A percentile compares a stretch with the other conserved stretches of the same genome.
These are phyloP conservation scores for Diospyros kaki DNA, from an alignment of 148 eudicot species.

Conservation along the genomic window DNA sequence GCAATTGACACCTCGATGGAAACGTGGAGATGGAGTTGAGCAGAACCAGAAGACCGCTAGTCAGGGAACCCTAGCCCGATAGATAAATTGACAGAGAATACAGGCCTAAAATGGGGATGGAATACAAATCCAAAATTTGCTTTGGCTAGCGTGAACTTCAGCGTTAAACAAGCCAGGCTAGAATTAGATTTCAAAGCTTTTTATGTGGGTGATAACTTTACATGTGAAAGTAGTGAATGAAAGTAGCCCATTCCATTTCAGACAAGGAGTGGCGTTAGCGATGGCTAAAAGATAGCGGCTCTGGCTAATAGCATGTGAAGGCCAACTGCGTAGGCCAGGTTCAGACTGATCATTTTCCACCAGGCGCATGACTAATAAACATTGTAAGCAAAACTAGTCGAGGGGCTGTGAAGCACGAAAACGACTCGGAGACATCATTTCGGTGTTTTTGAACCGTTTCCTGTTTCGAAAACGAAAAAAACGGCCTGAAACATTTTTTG, in stretches of 20 bases:
- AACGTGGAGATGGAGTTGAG: constrained; percentile 55
- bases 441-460: no score
- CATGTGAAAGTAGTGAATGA: constrained; percentile 61
- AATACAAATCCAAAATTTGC: constrained; percentile 86
- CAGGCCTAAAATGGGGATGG: constrained; percentile 71
- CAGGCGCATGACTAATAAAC: no score
- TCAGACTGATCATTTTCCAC: constrained; percentile 69
- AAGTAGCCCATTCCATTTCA: constrained; percentile 45
- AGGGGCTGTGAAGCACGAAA: no score
- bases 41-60: constrained; percentile 63
- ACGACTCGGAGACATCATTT: no score
- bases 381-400: no score
- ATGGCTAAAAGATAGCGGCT: constrained; percentile 48
- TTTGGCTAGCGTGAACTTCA: constrained; percentile 64
- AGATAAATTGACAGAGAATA: constrained; percentile 64
- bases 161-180: constrained; percentile 62
- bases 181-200: constrained; percentile 41
- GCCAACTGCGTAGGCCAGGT: constrained; percentile 76
- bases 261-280: constrained; percentile 39
- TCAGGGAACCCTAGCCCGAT: constrained; percentile 84
- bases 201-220: constrained; percentile 54
- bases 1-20: constrained; percentile 70
- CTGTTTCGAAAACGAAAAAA: no score
- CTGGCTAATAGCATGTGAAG: constrained; percentile 89
- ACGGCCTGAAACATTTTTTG: no score